Percentiles rank a stretch among this genome's conserved stretches.
Evolutionary conservation across 768 basidiomycete genomes (phyloP).

Genomic region (Trametes gibbosa): DNA sequence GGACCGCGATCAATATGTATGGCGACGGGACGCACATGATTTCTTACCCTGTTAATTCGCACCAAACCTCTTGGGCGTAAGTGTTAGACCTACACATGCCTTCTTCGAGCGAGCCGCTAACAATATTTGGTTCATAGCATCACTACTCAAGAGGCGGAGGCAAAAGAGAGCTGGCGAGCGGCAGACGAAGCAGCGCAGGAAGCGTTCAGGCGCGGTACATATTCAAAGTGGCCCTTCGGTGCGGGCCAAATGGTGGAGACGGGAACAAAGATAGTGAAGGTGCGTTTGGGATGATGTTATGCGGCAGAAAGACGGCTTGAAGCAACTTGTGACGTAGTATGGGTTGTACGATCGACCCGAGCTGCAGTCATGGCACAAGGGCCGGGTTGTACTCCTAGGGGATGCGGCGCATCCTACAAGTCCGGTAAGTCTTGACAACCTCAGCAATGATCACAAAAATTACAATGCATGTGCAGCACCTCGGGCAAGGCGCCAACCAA

Average conservation of each 20-base stretch:
- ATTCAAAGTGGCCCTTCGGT: conserved; percentile 28
- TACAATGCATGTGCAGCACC: conserved; percentile 30
- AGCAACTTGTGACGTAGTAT: conserved; percentile 32
- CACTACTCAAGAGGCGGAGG: conserved; percentile 36
- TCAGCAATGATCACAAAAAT: background rate
- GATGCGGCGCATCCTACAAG: conserved; percentile 29
- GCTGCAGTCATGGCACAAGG: conserved; percentile 37
- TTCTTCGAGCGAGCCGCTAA: background rate
- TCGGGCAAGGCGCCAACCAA: conserved; percentile 47
- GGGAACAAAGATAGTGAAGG: conserved; percentile 30
- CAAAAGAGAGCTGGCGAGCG: conserved; percentile 41
- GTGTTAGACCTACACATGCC: conserved; percentile 3
- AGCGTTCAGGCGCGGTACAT: conserved; percentile 23
- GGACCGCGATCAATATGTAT: conserved; percentile 33
- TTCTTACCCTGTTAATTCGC: conserved; percentile 34
- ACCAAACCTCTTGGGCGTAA: conserved; percentile 37
- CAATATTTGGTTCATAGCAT: conserved; percentile 22
- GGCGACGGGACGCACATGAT: conserved; percentile 39
- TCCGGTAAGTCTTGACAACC: background rate
- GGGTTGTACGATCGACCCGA: conserved; percentile 43
- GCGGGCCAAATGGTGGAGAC: conserved; percentile 26
- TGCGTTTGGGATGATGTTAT: too few relatives aligned
- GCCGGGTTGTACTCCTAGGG: conserved; percentile 40
- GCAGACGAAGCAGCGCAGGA: conserved; percentile 30
- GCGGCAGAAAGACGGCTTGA: too few relatives aligned